Evolutionary conservation across 805 yeast species (phyloP).

Genomic region (Saturnispora quitensis): DNA sequence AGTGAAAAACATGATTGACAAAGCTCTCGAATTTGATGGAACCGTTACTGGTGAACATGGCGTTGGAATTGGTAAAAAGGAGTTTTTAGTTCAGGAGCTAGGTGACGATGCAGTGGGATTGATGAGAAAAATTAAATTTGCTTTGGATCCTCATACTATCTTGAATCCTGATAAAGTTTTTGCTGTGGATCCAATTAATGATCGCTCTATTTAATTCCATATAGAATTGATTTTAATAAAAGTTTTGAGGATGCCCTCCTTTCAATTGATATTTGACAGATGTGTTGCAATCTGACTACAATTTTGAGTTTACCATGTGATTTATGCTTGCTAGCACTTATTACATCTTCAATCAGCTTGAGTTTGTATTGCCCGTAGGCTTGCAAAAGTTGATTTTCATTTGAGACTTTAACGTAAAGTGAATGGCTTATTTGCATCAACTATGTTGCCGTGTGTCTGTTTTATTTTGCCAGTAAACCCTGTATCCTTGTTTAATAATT

Average conservation of each 20-base stretch:
- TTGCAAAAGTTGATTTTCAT: too few species aligned
- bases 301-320: too few species aligned
- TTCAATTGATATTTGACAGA: not conserved
- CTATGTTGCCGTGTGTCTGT: too few species aligned
- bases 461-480: too few species aligned
- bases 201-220: constrained; percentile 8
- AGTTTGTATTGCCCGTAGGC: too few species aligned
- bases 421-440: too few species aligned
- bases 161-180: constrained; percentile 78
- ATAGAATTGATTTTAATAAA: not conserved
- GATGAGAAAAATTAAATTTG: constrained; percentile 67
- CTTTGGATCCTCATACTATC: constrained; percentile 67
- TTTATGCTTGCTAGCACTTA: too few species aligned
- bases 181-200: constrained; percentile 49
- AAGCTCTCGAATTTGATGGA: constrained; percentile 64
- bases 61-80: constrained; percentile 71
- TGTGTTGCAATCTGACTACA: too few species aligned
- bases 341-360: too few species aligned
- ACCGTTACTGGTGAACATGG: constrained; percentile 92
- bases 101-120: constrained; percentile 60
- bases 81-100: constrained; percentile 51
- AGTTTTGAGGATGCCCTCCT: not conserved
- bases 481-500: too few species aligned
- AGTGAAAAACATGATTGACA: constrained; percentile 62
- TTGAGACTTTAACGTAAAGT: too few species aligned